Evolutionary conservation across 306 rosid genomes (phyloP).

Genomic region (Arachis stenosperma): DNA sequence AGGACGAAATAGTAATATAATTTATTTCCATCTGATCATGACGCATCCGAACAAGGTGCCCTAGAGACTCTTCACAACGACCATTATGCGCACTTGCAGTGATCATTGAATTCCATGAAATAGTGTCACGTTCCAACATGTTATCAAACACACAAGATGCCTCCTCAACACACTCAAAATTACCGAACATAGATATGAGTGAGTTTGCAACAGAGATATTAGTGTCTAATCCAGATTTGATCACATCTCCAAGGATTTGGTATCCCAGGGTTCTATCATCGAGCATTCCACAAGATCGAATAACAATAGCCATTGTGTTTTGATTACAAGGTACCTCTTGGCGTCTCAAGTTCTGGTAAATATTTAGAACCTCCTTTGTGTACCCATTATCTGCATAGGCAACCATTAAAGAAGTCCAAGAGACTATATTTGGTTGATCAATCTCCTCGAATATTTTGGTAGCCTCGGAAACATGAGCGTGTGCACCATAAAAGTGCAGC

Average conservation of each 20-base stretch:
- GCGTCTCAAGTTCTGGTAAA: slow-evolving; percentile 57
- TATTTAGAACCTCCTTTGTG: slow-evolving; percentile 53
- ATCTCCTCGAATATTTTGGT: slow-evolving; percentile 68
- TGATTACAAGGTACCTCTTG: slow-evolving; percentile 59
- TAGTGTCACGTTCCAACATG: slow-evolving; percentile 74
- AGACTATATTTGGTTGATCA: slow-evolving; percentile 77
- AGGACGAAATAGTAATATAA: slow-evolving; percentile 64
- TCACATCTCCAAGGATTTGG: slow-evolving; percentile 70
- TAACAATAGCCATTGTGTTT: slow-evolving; percentile 66
- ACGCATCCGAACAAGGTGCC: slow-evolving; percentile 63
- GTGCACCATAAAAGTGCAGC: slow-evolving; percentile 74
- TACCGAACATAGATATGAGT: slow-evolving; percentile 78
- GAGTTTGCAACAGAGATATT: slow-evolving; percentile 77
- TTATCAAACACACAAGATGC: slow-evolving; percentile 68
- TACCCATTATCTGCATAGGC: slow-evolving; percentile 60
- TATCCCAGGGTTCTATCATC: slow-evolving; percentile 64
- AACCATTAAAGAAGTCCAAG: slow-evolving; percentile 97
- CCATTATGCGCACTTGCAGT: slow-evolving; percentile 68
- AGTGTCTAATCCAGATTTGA: slow-evolving; percentile 66
- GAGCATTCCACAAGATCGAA: slow-evolving; percentile 74
- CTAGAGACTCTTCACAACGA: slow-evolving; percentile 60
- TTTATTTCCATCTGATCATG: slow-evolving; percentile 47
- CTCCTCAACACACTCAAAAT: slow-evolving; percentile 55
- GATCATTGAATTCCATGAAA: slow-evolving; percentile 93
- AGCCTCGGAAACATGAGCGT: slow-evolving; percentile 55